Evolutionary conservation across 2,329 filamentous ascomycete genomes (phyloP).

Genomic region (Graphiopsis chlorocephala): DNA sequence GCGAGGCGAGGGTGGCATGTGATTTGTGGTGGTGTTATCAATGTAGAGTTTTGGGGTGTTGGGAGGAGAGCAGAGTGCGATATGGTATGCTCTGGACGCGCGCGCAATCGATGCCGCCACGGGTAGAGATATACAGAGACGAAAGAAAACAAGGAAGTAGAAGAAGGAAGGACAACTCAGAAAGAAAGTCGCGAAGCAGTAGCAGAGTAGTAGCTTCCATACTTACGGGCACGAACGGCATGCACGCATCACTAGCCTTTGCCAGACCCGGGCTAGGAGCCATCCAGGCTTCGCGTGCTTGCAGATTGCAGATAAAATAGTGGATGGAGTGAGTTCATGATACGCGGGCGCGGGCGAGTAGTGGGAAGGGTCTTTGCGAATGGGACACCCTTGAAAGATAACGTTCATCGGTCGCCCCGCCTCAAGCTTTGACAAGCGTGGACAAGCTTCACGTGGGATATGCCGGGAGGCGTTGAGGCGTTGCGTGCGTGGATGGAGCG

Average conservation of each 20-base stretch:
- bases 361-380: background rate
- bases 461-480: background rate
- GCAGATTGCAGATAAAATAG: background rate
- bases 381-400: background rate
- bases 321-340: constrained; percentile 11
- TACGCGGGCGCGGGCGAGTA: background rate
- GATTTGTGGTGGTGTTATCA: background rate
- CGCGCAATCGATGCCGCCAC: background rate
- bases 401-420: background rate
- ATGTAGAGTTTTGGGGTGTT: background rate
- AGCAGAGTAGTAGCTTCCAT: background rate
- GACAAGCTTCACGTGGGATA: constrained; percentile 5
- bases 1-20: background rate
- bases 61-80: background rate
- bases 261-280: background rate
- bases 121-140: background rate
- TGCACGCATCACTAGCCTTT: background rate
- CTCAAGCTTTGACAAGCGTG: constrained; percentile 1
- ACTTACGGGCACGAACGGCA: background rate
- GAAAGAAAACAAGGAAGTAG: background rate
- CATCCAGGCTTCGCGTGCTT: background rate
- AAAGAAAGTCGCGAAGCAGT: background rate
- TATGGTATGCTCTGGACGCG: background rate
- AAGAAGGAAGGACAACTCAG: background rate
- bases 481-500: background rate